Base-by-base conservation (phyloP, 768 basidiomycete genomes). In the Amanita fuliginea region DNA sequence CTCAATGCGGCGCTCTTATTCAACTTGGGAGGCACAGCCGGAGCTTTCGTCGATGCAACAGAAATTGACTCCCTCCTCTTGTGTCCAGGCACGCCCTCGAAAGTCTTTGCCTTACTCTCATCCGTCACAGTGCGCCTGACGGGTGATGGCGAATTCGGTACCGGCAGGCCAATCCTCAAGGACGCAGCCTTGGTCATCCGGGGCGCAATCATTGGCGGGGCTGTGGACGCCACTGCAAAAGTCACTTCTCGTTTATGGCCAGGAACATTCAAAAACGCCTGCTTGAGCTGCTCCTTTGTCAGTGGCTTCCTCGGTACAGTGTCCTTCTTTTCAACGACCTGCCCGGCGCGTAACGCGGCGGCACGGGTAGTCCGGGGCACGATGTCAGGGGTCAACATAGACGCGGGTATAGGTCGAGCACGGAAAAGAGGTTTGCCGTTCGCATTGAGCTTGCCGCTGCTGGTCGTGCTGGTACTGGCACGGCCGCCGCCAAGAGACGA, bases 11-110 rank as follows among this genome's bases (percentile, higher is more conserved):
- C 83, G 34, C 86, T 86, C 57, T 83, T 87, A n/a, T 87, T 87
- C 65, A 83, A 65, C 51, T 86, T 74, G 3, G 89, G 89, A 0
- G 78, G 72, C 8, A 89, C 69, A 4, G 63, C 68, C 1, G 89
- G 89, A 2, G 85, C 74, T 34, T 70, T 74, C 11, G 75, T 74
- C 34, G 80, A 81, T 14, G 81, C 74, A 7, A 92, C 89, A 5
- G 77, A 62, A 53, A 92, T 81, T 11, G 76, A 77, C 59, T 87
- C 85, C 22, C 83, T 68, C 48, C 88, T 72, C 64, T 91, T 91
- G 58, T 92, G 88, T 0, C 88, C 88, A 4, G 89, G 88, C 3
- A 91, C 81, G 30, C 86, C 86, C 0, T 84, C 83, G 56, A 90
- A 92, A 0, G 73, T 63, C 52, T 58, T 57, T 33, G 46, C 30